Evolutionary conservation across 768 basidiomycete species (phyloP), one percentile per base, ranked within the genome.

Genomic region (Panaeolus cyanescens): DNA sequence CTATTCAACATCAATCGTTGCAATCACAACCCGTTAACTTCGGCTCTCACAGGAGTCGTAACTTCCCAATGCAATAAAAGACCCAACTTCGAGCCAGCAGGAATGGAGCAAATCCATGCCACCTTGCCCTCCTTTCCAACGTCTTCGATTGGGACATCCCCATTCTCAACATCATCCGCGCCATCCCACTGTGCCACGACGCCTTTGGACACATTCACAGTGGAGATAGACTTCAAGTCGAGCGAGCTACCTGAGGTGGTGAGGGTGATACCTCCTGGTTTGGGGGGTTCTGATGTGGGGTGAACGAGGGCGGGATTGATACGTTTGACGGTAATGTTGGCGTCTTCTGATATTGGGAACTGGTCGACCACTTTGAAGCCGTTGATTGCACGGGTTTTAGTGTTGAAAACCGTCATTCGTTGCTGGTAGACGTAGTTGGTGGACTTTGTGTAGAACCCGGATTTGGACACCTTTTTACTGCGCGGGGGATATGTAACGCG

Each of bases 11-110:
- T n/a, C n/a, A n/a, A n/a, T n/a, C n/a, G n/a, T n/a, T n/a, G n/a
- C n/a, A n/a, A n/a, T n/a, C n/a, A 25, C 45, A 50, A 12, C 10
- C 56, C 56, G 19, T 42, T 31, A 7, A 58, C 39, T 15, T 37
- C 40, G n/a, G 19, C 34, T 31, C 17, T 31, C 10, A 37, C 37
- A n/a, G 58, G 31, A 9, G 68, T 65, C 8, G 59, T 42, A n/a
- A 76, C 72, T 62, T 78, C 75, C 75, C 75, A 79, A 20, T 72
- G 64, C n/a, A 79, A 64, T 22, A 63, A 30, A 34, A 77, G 57
- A 54, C 70, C 71, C 1, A 72, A 39, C 63, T 75, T 77, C n/a
- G 57, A 68, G 37, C 72, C 70, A 10, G 75, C 54, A 5, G 72
- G 65, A 10, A 78, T 61, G 1, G 60, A 50, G 39, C 76, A 77